Evolutionary conservation across 202 grass and related monocot genomes (phyloP).

Genomic region (Cymbopogon flexuosus): DNA sequence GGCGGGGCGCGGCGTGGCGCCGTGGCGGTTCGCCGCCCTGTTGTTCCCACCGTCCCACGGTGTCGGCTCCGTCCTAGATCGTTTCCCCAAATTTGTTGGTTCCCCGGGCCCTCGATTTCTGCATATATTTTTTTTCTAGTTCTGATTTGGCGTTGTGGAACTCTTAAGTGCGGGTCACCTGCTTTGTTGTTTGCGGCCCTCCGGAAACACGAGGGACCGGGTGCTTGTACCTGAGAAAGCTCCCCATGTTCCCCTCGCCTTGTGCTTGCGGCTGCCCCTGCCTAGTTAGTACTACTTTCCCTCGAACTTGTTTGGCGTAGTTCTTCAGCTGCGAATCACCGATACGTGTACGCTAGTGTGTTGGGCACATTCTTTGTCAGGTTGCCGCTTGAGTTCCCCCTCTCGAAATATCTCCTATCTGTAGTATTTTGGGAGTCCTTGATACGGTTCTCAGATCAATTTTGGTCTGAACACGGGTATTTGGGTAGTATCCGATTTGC

Average conservation of each 20-base stretch:
- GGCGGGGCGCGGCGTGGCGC: too few relatives aligned
- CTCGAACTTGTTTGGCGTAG: not conserved
- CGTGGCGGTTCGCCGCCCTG: not conserved
- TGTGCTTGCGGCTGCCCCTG: not conserved
- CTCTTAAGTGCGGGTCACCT: not conserved
- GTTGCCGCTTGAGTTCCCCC: not conserved
- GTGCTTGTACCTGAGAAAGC: not conserved
- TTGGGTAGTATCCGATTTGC: not conserved
- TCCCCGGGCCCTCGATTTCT: not conserved
- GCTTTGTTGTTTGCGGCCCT: not conserved
- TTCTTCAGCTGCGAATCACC: not conserved
- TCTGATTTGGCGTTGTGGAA: not conserved
- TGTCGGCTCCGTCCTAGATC: not conserved
- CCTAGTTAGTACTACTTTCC: not conserved
- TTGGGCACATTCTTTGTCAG: not conserved
- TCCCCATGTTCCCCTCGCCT: conserved; percentile 26
- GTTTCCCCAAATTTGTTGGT: not conserved
- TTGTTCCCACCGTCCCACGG: not conserved
- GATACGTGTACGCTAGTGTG: too few relatives aligned
- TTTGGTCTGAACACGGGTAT: too few relatives aligned
- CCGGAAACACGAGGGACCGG: not conserved
- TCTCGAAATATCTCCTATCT: not conserved
- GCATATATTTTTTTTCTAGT: not conserved
- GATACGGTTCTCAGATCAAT: too few relatives aligned
- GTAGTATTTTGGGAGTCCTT: too few relatives aligned